Evolutionary conservation across 1,139 yeast genomes (phyloP).

Genomic region (Nadsonia commutata): DNA sequence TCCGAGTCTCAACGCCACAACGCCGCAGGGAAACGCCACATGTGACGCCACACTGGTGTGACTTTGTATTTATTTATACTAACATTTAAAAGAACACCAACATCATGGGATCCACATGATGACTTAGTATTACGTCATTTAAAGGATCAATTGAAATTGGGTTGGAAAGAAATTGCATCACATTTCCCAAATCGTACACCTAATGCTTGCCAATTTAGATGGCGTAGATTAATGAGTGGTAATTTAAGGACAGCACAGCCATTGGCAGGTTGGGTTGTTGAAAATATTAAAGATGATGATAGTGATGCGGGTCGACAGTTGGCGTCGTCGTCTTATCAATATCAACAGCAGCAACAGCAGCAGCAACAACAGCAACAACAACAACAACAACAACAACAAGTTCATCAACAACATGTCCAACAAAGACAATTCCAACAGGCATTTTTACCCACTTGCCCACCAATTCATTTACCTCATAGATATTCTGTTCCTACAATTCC

Average conservation of each 20-base stretch:
- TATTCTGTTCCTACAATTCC: no score
- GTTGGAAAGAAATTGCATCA: constrained; percentile 70
- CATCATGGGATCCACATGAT: constrained; percentile 69
- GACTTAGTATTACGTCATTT: constrained; percentile 52
- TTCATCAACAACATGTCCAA: not conserved
- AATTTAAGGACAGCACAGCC: constrained; percentile 18
- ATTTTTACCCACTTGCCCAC: no score
- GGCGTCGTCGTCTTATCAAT: no score
- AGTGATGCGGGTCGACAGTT: no score
- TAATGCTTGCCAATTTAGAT: constrained; percentile 71
- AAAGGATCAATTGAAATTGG: constrained; percentile 57
- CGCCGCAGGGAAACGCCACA: no score
- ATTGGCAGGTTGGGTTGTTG: not conserved
- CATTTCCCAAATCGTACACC: constrained; percentile 62
- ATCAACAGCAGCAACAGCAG: no score
- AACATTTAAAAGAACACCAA: constrained; percentile 31
- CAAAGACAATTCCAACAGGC: no score
- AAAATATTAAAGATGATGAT: no score
- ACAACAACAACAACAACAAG: not conserved
- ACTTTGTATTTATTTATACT: not conserved
- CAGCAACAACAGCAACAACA: not conserved
- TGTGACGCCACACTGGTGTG: no score
- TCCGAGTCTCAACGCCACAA: no score
- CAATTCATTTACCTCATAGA: no score
- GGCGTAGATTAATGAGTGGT: constrained; percentile 52